Base-by-base conservation (phyloP, 768 basidiomycete genomes). In the Boletus pseudopeckii region DNA sequence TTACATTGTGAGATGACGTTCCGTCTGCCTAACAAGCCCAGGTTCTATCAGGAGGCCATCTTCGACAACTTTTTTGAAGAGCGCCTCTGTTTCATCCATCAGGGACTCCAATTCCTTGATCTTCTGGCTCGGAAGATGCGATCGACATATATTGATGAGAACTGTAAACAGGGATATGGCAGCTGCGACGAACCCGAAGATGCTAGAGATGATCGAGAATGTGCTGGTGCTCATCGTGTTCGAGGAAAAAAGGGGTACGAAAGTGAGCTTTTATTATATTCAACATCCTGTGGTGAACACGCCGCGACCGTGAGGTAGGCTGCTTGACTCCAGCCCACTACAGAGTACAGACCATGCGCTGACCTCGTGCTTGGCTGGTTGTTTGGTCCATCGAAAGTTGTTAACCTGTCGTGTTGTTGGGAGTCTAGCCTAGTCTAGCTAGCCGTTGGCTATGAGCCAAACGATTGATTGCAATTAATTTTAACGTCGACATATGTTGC, bases 11-110 rank as follows among this genome's bases (percentile, higher is more conserved):
- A 54, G 52, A 22, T 22, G 45, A n/a, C 14, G 24, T 22, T 40
- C 30, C 3, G 53, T 55, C 33, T 26, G 18, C 5, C 0, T 11
- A 34, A 55, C 26, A 5, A 54, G 38, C 0, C 4, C 18, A 1
- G n/a, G 47, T 11, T 59, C 58, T 7, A 10, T 48, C 20, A 60
- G 22, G 13, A 45, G 38, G 10, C 53, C 58, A 1, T 45, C 58
- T 39, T 59, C 52, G 8, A 55, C 15, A 18, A 41, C 38, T n/a
- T 50, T 41, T 1, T 32, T 37, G 26, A 59, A 51, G 10, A 18
- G 20, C 0, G 28, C 2, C 28, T 28, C 28, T 5, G 47, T 53
- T 20, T 46, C 47, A 0, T 49, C 47, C 42, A 58, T 13, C 2
- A 53, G 13, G 7, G 22, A 34, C 5, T 56, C 57, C 15, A 58